Evolutionary conservation across 345 rosid genomes (phyloP).

Genomic region (Adansonia digitata): DNA sequence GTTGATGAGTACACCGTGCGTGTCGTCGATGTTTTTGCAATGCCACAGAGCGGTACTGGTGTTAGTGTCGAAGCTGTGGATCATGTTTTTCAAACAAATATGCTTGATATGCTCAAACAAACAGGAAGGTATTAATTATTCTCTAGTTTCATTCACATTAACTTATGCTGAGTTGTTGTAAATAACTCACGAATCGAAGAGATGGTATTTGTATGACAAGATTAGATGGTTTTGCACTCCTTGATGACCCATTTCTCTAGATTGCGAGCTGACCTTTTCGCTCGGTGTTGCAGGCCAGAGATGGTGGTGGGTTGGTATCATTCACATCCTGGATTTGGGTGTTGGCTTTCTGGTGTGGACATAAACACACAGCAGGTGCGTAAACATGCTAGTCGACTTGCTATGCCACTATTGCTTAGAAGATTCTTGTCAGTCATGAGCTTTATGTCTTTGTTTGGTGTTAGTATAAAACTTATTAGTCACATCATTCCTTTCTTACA

Average conservation of each 20-base stretch:
- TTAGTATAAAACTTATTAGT: background rate
- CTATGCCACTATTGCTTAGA: background rate
- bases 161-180: background rate
- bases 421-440: background rate
- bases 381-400: background rate
- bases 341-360: conserved; percentile 99
- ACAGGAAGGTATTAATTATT: conserved; percentile 67
- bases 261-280: conserved; percentile 3
- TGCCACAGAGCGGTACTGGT: conserved; percentile 99
- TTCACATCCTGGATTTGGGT: conserved; percentile 99
- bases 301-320: conserved; percentile 99
- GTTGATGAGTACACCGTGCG: conserved; percentile 95
- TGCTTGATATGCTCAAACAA: conserved; percentile 99
- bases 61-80: conserved; percentile 99
- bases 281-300: conserved; percentile 64
- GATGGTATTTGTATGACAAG: background rate
- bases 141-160: background rate
- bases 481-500: background rate
- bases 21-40: conserved; percentile 95
- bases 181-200: background rate
- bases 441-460: background rate
- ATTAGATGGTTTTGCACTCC: background rate
- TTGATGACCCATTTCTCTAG: background rate
- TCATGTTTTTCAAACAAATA: conserved; percentile 94
- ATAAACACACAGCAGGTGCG: conserved; percentile 91